Conservation (phyloP, 2,329 filamentous ascomycete species). For the Tolypocladium capitatum region DNA sequence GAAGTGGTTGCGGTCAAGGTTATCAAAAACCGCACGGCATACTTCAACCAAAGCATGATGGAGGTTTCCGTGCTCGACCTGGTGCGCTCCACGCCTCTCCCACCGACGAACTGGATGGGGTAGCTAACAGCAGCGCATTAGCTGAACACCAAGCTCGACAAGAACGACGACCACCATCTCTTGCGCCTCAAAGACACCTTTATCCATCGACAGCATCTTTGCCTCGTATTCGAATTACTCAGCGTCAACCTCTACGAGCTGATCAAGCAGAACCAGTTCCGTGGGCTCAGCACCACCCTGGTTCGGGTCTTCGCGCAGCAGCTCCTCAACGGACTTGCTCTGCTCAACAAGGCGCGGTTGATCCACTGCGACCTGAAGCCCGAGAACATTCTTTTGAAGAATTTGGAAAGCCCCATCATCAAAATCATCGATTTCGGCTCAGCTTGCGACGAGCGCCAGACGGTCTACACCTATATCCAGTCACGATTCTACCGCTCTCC, state of each 20-base stretch:
- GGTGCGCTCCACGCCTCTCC: conserved; percentile 35
- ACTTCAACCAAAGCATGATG: conserved; percentile 99
- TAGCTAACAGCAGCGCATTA: conserved; percentile 23
- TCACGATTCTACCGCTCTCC: conserved; percentile 96
- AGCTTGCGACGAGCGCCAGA: conserved; percentile 94
- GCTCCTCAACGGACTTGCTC: conserved; percentile 76
- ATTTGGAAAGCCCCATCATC: conserved; percentile 96
- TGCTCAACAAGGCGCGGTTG: conserved; percentile 89
- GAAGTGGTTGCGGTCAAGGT: conserved; percentile 98
- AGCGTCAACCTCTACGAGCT: conserved; percentile 97
- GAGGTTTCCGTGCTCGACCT: conserved; percentile 94
- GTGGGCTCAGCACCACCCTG: conserved; percentile 88
- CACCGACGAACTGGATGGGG: not conserved
- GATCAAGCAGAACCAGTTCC: conserved; percentile 99
- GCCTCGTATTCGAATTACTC: conserved; percentile 87
- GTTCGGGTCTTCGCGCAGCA: conserved; percentile 97
- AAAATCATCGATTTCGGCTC: conserved; percentile 99
- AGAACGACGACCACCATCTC: conserved; percentile 96
- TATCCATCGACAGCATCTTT: conserved; percentile 93
- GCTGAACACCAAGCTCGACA: conserved; percentile 97
- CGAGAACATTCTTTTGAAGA: conserved; percentile 95
- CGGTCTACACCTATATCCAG: conserved; percentile 98
- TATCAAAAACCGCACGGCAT: conserved; percentile 96
- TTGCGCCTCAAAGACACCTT: conserved; percentile 94
- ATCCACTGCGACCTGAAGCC: conserved; percentile 98